Percentiles rank a stretch among this genome's conserved stretches.
These are phyloP conservation scores for Gloeophyllum trabeum DNA, from an alignment of 768 basidiomycete genomes.

Conservation along the genomic window DNA sequence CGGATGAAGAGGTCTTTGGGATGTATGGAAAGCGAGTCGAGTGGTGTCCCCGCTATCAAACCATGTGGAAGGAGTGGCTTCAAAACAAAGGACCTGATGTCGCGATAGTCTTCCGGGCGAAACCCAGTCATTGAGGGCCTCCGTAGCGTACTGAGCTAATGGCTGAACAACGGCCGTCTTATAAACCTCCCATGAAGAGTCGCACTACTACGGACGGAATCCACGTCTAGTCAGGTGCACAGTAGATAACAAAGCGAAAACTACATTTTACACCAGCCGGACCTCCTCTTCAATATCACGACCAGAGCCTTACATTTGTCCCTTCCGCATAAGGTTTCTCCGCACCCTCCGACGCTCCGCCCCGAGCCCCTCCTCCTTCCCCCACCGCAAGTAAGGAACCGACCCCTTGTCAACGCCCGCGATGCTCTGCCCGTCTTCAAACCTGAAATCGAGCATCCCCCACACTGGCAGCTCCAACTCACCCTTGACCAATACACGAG, in stretches of 20 bases:
- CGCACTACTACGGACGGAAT: too few relatives aligned
- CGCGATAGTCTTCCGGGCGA: constrained; percentile 19
- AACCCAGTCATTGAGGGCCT: too few relatives aligned
- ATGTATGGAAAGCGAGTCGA: constrained; percentile 6
- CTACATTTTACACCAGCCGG: too few relatives aligned
- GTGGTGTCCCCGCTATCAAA: constrained; percentile 19
- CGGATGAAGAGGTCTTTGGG: constrained; percentile 24
- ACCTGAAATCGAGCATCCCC: constrained; percentile 72
- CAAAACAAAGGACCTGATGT: constrained; percentile 21
- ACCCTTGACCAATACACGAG: constrained; percentile 63
- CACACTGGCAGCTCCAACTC: constrained; percentile 82
- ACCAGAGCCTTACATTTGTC: constrained; percentile 49
- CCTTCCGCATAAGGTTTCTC: constrained; percentile 80
- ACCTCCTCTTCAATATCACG: neutral
- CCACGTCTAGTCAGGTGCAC: too few relatives aligned
- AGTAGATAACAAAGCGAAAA: too few relatives aligned
- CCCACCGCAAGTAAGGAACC: constrained; percentile 75
- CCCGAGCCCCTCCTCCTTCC: constrained; percentile 59
- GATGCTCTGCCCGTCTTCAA: constrained; percentile 31
- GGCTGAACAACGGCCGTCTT: too few relatives aligned
- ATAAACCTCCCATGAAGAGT: too few relatives aligned
- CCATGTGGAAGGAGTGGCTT: constrained; percentile 29
- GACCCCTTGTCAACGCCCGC: constrained; percentile 41
- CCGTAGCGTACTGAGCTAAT: too few relatives aligned
- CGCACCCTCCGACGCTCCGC: constrained; percentile 63